Evolutionary conservation across 495 filamentous ascomycete genomes (phyloP), one percentile per base, ranked within the genome.

Genomic region (Aspergillus bertholletiae): DNA sequence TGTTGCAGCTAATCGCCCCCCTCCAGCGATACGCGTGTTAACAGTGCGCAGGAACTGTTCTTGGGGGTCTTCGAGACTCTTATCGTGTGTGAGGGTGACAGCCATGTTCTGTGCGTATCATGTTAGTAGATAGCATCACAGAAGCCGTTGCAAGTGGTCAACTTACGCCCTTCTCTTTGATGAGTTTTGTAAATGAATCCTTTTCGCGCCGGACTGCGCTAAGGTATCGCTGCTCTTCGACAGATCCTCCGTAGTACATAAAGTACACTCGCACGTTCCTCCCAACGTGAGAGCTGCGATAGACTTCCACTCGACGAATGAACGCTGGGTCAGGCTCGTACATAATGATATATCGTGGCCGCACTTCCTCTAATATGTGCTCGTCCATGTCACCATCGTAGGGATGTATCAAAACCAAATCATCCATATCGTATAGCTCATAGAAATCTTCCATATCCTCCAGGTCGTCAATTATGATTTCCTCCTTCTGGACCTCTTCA

Each of bases 321-420:
- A 98, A 98, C 5, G 92, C 84, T n/a, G 92, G 82, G 61, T 97
- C 92, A 17, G 95, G 92, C 65, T 97, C 93, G 69, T 97, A 98
- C 94, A 98, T 97, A 64, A 98, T 88, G 43, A 98, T 90, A 70
- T 96, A 97, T 35, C 88, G 85, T 1, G 94, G 94, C 51, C 88
- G 90, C 53, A 92, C 76, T 72, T 98, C 94, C 66, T 97, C 95
- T 2, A 98, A 80, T 20, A 97, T 77, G 68, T 96, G 89, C 62
- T 97, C 95, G 72, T 97, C 95, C 79, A 92, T 88, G 65, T 98
- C 94, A 9, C 92, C 94, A 64, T 89, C 88, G 68, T 96, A 98
- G 2, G 94, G 88, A 69, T 97, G 94, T 39, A 97, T 78, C 45
- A 96, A 83, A 20, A 96, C 80, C 22, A 97, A 74, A 59, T 96